Percentiles rank a stretch among this genome's conserved stretches.
Conservation (phyloP, 1,284 basidiomycete species). For the Hypsizygus ulmarius region DNA sequence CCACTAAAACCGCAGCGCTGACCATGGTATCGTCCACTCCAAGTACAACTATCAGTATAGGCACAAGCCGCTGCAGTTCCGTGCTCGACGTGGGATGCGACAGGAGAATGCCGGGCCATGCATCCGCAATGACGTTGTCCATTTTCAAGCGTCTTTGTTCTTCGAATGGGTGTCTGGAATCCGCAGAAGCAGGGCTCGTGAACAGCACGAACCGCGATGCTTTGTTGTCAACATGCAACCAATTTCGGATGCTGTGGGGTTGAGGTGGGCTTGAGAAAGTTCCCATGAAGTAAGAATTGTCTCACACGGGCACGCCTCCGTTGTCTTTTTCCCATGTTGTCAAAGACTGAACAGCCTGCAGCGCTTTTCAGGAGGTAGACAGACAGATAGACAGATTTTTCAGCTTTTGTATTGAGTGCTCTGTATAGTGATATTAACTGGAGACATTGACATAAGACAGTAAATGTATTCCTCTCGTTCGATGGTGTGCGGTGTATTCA, state of each 20-base stretch:
- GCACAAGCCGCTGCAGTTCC: slow-evolving; percentile 1
- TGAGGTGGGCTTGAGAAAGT: slow-evolving; percentile 16
- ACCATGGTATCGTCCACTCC: neutral
- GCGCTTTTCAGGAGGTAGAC: slow-evolving; percentile 9
- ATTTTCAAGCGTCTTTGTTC: neutral
- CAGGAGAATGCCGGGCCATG: no score
- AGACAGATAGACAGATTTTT: neutral
- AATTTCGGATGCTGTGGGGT: slow-evolving; percentile 15
- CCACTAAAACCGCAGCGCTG: neutral
- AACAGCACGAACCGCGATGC: slow-evolving; percentile 4
- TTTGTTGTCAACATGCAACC: slow-evolving; percentile 12
- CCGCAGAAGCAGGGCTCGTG: slow-evolving; percentile 12
- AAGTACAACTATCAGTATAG: neutral
- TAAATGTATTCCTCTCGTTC: no score
- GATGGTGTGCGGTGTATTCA: neutral
- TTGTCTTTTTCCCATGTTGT: slow-evolving; percentile 15
- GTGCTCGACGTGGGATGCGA: slow-evolving; percentile 8
- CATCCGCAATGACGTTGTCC: neutral
- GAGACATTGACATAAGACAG: neutral
- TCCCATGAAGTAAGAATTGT: slow-evolving; percentile 8
- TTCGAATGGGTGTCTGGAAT: slow-evolving; percentile 8
- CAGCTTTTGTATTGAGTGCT: neutral
- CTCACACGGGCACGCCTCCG: slow-evolving; percentile 16
- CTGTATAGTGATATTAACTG: no score
- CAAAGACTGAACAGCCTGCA: slow-evolving; percentile 8